Conservation (phyloP, 352 stramenopile genomes). For the Aphanomyces stellatus region DNA sequence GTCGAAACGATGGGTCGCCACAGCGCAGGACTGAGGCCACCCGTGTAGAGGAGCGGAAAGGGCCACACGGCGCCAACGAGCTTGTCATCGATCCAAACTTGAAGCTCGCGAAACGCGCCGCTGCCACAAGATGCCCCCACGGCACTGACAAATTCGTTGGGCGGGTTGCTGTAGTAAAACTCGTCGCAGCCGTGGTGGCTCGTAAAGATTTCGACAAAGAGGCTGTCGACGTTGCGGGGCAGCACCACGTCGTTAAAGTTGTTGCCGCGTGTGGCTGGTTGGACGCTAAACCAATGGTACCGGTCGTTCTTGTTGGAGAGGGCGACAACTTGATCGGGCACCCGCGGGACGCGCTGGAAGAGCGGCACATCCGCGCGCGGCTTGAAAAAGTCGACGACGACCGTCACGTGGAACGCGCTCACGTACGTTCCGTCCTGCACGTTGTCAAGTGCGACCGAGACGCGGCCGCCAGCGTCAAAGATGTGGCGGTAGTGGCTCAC, state of each 20-base stretch:
- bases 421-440: conserved; percentile 49
- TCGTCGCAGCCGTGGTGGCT: conserved; percentile 70
- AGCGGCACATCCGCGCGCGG: conserved; percentile 19
- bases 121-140: conserved; percentile 28
- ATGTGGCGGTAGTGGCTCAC: conserved; percentile 46
- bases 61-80: conserved; percentile 59
- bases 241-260: conserved; percentile 37
- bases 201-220: conserved; percentile 57
- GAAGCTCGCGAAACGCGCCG: conserved; percentile 58
- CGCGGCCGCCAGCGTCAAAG: conserved; percentile 32
- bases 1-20: conserved; percentile 68
- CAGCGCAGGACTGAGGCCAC: conserved; percentile 62
- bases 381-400: conserved; percentile 47
- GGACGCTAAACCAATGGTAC: conserved; percentile 58
- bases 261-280: conserved; percentile 26
- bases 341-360: conserved; percentile 17
- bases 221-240: conserved; percentile 47
- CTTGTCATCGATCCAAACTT: conserved; percentile 53
- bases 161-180: conserved; percentile 64
- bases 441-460: conserved; percentile 58
- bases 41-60: conserved; percentile 63
- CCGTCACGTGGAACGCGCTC: conserved; percentile 45
- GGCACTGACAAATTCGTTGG: conserved; percentile 25
- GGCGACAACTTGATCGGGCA: conserved; percentile 36
- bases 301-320: conserved; percentile 34